Conservation (phyloP, 2,329 filamentous ascomycete species). For the Rhynchosporium secalis region DNA sequence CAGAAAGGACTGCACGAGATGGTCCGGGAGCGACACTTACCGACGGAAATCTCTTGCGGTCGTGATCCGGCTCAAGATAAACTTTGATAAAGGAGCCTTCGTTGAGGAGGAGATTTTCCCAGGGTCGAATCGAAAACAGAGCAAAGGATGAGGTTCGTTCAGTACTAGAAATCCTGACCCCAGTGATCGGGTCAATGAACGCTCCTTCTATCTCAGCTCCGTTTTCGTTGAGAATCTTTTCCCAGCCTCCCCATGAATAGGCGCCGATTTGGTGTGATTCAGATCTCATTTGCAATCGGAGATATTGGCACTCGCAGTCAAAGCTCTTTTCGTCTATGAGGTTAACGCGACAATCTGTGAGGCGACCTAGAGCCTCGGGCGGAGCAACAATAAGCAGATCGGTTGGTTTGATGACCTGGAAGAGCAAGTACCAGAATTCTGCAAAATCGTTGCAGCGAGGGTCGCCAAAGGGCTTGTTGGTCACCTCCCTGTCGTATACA, state of each 20-base stretch:
- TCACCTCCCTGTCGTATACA: conserved; percentile 37
- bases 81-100: conserved; percentile 73
- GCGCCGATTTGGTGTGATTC: background rate
- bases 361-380: conserved; percentile 59
- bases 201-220: no score
- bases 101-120: conserved; percentile 67
- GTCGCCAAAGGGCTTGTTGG: conserved; percentile 20
- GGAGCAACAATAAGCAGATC: conserved; percentile 60
- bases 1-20: background rate
- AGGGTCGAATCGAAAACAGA: conserved; percentile 45
- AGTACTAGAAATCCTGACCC: background rate
- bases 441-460: conserved; percentile 22
- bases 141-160: conserved; percentile 4
- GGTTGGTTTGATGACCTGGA: conserved; percentile 53
- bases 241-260: no score
- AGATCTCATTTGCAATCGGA: conserved; percentile 46
- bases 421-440: conserved; percentile 55
- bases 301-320: conserved; percentile 60
- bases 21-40: conserved; percentile 36
- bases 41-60: conserved; percentile 55
- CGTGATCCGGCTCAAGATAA: conserved; percentile 68
- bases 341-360: conserved; percentile 58
- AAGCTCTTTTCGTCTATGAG: conserved; percentile 64
- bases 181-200: background rate
- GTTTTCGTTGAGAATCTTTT: no score